Evolutionary conservation across 306 rosid genomes (phyloP).

Genomic region (Nissolia schottii): DNA sequence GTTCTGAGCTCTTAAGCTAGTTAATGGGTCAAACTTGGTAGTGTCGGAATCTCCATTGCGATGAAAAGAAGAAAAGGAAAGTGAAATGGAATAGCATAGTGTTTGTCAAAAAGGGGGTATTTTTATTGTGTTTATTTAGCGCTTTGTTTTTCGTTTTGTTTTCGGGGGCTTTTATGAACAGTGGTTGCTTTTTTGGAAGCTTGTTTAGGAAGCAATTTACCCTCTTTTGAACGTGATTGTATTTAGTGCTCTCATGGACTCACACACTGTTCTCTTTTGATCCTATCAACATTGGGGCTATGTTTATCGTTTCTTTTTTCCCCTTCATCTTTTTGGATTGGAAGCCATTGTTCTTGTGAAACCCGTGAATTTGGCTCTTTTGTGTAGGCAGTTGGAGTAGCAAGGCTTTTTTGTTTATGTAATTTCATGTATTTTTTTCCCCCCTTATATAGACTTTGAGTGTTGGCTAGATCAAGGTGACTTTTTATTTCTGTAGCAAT

Average conservation of each 20-base stretch:
- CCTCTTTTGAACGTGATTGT: slow-evolving; percentile 62
- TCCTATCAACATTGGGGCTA: slow-evolving; percentile 5
- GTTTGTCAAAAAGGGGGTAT: slow-evolving; percentile 43
- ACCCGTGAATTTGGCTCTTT: slow-evolving; percentile 33
- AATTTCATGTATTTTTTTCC: too few species aligned
- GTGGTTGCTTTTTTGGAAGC: slow-evolving; percentile 59
- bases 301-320: neutral
- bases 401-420: slow-evolving; percentile 28
- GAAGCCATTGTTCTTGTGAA: slow-evolving; percentile 24
- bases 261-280: slow-evolving; percentile 30
- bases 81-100: slow-evolving; percentile 33
- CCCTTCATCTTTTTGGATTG: slow-evolving; percentile 12
- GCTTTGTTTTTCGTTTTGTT: slow-evolving; percentile 26
- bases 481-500: neutral
- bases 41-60: slow-evolving; percentile 26
- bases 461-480: slow-evolving; percentile 39
- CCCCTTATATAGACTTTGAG: neutral
- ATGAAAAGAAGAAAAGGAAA: slow-evolving; percentile 30
- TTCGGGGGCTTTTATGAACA: slow-evolving; percentile 32
- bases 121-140: slow-evolving; percentile 21
- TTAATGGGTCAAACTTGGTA: slow-evolving; percentile 2
- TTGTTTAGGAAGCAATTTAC: slow-evolving; percentile 75
- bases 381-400: slow-evolving; percentile 26
- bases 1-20: slow-evolving; percentile 16
- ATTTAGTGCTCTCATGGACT: slow-evolving; percentile 49